Conservation (phyloP, 2,329 filamentous ascomycete species). For the Cercospora sp. region DNA sequence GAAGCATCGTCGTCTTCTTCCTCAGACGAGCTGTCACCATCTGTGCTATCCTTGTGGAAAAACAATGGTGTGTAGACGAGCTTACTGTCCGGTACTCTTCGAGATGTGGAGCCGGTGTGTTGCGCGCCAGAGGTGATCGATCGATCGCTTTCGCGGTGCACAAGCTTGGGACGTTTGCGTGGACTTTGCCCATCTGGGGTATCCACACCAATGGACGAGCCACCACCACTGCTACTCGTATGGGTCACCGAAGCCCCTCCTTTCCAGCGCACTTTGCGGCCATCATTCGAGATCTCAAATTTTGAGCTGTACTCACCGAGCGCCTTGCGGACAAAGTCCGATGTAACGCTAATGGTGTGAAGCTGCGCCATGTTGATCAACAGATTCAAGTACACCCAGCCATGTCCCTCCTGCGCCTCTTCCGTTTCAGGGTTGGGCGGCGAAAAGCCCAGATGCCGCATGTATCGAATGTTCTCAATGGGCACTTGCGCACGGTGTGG, state of each 20-base stretch:
- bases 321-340: constrained; percentile 72
- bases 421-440: constrained; percentile 56
- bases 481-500: constrained; percentile 74
- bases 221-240: constrained; percentile 56
- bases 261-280: constrained; percentile 77
- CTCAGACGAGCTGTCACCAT: constrained; percentile 41
- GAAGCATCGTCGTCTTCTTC: constrained; percentile 37
- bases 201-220: constrained; percentile 25
- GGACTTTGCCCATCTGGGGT: constrained; percentile 30
- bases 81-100: constrained; percentile 36
- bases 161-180: constrained; percentile 35
- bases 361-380: constrained; percentile 80
- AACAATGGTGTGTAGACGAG: constrained; percentile 52
- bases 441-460: constrained; percentile 69
- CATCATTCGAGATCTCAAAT: constrained; percentile 75
- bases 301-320: constrained; percentile 69
- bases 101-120: constrained; percentile 10
- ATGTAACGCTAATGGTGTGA: constrained; percentile 80
- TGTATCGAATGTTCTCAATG: constrained; percentile 76
- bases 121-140: constrained; percentile 7
- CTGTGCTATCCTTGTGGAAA: constrained; percentile 47
- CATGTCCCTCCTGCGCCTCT: constrained; percentile 64
- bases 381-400: constrained; percentile 81
- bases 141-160: constrained; percentile 24
- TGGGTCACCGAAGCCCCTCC: constrained; percentile 66